These are phyloP conservation scores for Cyberlindnera mrakii DNA, from an alignment of 805 yeast genomes.

Conservation along the genomic window DNA sequence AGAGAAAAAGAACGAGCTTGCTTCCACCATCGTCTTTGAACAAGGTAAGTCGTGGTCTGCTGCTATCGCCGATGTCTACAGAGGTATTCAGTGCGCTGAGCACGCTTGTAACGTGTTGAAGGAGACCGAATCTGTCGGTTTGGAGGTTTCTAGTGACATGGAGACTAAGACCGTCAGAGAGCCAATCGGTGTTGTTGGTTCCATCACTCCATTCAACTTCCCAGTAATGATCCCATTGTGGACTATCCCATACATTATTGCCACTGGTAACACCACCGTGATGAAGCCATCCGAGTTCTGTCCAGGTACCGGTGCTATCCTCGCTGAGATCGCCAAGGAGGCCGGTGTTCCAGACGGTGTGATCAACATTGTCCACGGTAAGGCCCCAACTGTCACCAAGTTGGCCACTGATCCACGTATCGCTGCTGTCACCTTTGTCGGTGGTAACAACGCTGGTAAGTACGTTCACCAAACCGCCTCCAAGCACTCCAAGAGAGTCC, in stretches of 20 bases:
- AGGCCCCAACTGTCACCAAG: constrained; percentile 65
- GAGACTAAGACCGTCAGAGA: constrained; percentile 67
- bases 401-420: constrained; percentile 66
- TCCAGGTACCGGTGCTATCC: constrained; percentile 74
- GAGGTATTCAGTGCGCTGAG: constrained; percentile 80
- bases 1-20: constrained; percentile 61
- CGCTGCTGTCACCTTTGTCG: constrained; percentile 74
- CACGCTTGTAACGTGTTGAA: constrained; percentile 62
- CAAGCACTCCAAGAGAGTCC: constrained; percentile 66
- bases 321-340: constrained; percentile 64
- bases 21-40: constrained; percentile 57
- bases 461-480: constrained; percentile 64
- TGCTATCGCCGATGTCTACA: constrained; percentile 67
- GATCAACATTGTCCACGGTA: constrained; percentile 67
- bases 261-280: constrained; percentile 71
- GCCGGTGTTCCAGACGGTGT: constrained; percentile 78
- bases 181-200: constrained; percentile 71
- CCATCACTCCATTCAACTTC: constrained; percentile 77
- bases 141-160: constrained; percentile 68
- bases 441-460: constrained; percentile 73
- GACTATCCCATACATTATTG: constrained; percentile 50
- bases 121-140: constrained; percentile 55
- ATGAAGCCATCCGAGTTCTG: constrained; percentile 69
- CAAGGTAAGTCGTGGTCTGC: constrained; percentile 76
- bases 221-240: constrained; percentile 75